Evolutionary conservation across 495 filamentous ascomycete genomes (phyloP).

Genomic region (Clavariopsis aquatica): DNA sequence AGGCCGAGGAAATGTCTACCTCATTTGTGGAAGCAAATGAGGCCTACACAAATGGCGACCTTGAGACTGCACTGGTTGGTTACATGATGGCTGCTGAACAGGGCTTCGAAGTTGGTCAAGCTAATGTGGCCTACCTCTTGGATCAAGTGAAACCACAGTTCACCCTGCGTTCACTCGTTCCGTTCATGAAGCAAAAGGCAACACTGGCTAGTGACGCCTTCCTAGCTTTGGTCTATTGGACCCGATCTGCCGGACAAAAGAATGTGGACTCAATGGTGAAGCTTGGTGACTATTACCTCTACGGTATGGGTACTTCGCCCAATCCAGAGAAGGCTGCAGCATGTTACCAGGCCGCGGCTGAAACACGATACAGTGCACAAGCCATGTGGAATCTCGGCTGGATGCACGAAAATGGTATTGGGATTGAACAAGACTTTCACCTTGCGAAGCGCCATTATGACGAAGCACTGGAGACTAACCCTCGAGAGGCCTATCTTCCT

Average conservation of each 20-base stretch:
- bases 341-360: slow-evolving; percentile 89
- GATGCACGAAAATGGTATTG: slow-evolving; percentile 99
- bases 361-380: slow-evolving; percentile 87
- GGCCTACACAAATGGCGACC: slow-evolving; percentile 80
- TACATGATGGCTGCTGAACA: slow-evolving; percentile 95
- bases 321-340: slow-evolving; percentile 87
- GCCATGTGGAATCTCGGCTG: slow-evolving; percentile 97
- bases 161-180: slow-evolving; percentile 48
- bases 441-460: slow-evolving; percentile 97
- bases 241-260: slow-evolving; percentile 85
- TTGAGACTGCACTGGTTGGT: slow-evolving; percentile 78
- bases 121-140: slow-evolving; percentile 89
- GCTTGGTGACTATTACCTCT: slow-evolving; percentile 96
- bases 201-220: slow-evolving; percentile 65
- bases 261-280: slow-evolving; percentile 95
- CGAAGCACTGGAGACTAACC: slow-evolving; percentile 82
- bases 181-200: slow-evolving; percentile 34
- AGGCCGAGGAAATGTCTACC: slow-evolving; percentile 79
- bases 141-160: slow-evolving; percentile 75
- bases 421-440: slow-evolving; percentile 93
- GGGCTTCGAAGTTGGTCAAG: slow-evolving; percentile 89
- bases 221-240: slow-evolving; percentile 93
- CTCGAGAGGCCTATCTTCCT: slow-evolving; percentile 84
- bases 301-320: slow-evolving; percentile 67
- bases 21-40: slow-evolving; percentile 83